Percentiles rank a stretch among this genome's conserved stretches.
These are phyloP conservation scores for Kodamaea derodonti DNA, from an alignment of 1,139 yeast species.

Conservation along the genomic window DNA sequence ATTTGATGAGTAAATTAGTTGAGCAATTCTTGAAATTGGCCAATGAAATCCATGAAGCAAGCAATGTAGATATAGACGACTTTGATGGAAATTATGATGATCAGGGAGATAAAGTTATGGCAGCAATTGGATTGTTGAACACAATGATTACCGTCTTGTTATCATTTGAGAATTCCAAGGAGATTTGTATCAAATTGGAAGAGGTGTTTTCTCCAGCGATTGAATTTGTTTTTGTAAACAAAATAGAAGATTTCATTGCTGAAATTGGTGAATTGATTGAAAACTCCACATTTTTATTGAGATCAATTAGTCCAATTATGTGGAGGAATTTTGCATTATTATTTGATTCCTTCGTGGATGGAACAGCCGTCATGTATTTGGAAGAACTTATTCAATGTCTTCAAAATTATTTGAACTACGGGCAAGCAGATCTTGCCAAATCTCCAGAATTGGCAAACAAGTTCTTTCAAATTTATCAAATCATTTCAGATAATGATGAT, in stretches of 20 bases:
- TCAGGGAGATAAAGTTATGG: slow-evolving; percentile 75
- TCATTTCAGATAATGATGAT: slow-evolving; percentile 36
- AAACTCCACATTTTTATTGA: slow-evolving; percentile 73
- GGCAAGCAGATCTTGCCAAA: slow-evolving; percentile 45
- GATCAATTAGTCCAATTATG: slow-evolving; percentile 67
- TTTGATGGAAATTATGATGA: slow-evolving; percentile 43
- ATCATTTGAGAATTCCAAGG: slow-evolving; percentile 79
- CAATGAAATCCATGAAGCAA: slow-evolving; percentile 61
- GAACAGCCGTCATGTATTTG: slow-evolving; percentile 56
- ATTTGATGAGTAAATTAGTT: slow-evolving; percentile 73
- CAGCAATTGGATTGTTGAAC: slow-evolving; percentile 82
- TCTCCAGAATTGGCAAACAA: slow-evolving; percentile 21
- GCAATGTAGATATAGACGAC: slow-evolving; percentile 42
- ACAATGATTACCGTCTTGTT: slow-evolving; percentile 85
- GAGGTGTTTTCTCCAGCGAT: slow-evolving; percentile 73
- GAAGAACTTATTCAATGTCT: slow-evolving; percentile 77
- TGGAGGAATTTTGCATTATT: slow-evolving; percentile 69
- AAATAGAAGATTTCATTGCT: slow-evolving; percentile 73
- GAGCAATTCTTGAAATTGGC: slow-evolving; percentile 78
- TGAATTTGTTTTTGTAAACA: slow-evolving; percentile 57
- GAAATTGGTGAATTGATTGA: slow-evolving; percentile 85
- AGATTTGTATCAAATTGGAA: slow-evolving; percentile 64
- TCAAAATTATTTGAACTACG: slow-evolving; percentile 76
- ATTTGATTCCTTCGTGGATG: slow-evolving; percentile 50
- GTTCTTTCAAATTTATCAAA: slow-evolving; percentile 32